Conservation (phyloP, 768 basidiomycete species). For the Termitomyces sp. region DNA sequence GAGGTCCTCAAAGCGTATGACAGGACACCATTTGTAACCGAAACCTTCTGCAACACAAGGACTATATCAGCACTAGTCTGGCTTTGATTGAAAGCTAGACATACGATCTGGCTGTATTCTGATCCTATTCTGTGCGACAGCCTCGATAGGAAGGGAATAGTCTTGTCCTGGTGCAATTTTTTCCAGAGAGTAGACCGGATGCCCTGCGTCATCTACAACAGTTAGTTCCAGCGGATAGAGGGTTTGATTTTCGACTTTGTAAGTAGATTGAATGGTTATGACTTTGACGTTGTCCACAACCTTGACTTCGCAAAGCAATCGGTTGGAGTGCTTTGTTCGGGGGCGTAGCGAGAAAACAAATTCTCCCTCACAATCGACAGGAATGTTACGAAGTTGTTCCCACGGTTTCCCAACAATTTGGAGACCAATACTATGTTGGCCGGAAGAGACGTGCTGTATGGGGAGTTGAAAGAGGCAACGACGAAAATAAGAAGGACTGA, state of each 20-base stretch:
- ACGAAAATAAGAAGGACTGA: slow-evolving; percentile 22
- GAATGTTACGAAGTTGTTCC: slow-evolving; percentile 84
- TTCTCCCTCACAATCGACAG: slow-evolving; percentile 93
- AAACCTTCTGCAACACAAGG: slow-evolving; percentile 68
- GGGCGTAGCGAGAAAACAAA: slow-evolving; percentile 85
- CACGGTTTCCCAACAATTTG: slow-evolving; percentile 80
- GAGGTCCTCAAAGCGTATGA: slow-evolving; percentile 88
- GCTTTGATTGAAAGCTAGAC: slow-evolving; percentile 17
- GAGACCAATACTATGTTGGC: slow-evolving; percentile 83
- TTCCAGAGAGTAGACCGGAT: slow-evolving; percentile 73
- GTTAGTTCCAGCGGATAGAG: slow-evolving; percentile 90
- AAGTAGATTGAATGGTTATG: slow-evolving; percentile 89
- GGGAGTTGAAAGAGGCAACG: neutral
- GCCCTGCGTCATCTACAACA: slow-evolving; percentile 80
- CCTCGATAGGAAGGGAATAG: slow-evolving; percentile 86
- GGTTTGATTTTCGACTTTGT: slow-evolving; percentile 86
- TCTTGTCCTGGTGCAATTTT: slow-evolving; percentile 89
- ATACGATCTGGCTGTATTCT: slow-evolving; percentile 90
- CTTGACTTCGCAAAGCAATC: slow-evolving; percentile 83
- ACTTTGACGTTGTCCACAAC: slow-evolving; percentile 92
- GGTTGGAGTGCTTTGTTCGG: slow-evolving; percentile 64
- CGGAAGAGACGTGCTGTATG: slow-evolving; percentile 53
- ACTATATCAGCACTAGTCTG: neutral
- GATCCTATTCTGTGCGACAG: slow-evolving; percentile 76
- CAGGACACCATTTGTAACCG: slow-evolving; percentile 88